Evolutionary conservation across 371 early-diverging fungal genomes (phyloP), one percentile per base, ranked within the genome.

Genomic region (Syncephalis fuscata): DNA sequence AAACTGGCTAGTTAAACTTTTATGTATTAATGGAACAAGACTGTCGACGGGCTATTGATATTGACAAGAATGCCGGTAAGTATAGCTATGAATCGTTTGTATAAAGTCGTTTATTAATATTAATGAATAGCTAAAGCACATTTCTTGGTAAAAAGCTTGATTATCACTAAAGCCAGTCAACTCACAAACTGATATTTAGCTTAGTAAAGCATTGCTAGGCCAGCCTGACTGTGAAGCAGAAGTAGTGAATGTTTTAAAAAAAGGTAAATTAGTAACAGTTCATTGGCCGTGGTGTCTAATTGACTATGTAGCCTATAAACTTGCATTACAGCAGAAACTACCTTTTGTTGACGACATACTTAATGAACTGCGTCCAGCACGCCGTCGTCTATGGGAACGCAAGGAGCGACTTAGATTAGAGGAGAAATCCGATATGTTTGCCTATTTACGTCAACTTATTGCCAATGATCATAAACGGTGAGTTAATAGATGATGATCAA

Each of bases 351-450:
- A 71, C 24, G 79, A 79, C 43, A 79, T 79, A 48, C 54, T 71
- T 7, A 66, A 65, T 41, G 73, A 68, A 37, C 51, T 72, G 26
- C 53, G 74, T 23, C 53, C 60, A 27, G 78, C 77, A 8, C 68
- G 76, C 57, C 73, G 69, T 48, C 60, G 50, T 48, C 65, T 63
- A 58, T 80, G 81, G 78, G 80, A 78, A 45, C 57, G 69, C 45
- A 61, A 62, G 24, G 69, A 70, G 38, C 58, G 54, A 1, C 60
- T 68, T 40, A 66, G 80, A 15, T 59, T 75, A 15, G 67, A 73
- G 51, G 54, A 59, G 14, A 74, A 76, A 38, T 64, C 68, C 10
- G 76, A 77, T 21, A 40, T 77, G 43, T 62, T 73, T 45, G 57
- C 67, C 46, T 81, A 76, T 53, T 60, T 82, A 8, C 64, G 65